These are phyloP conservation scores for Cyclospora cayetanensis DNA, from an alignment of 169 alveolate genomes.

Conservation along the genomic window DNA sequence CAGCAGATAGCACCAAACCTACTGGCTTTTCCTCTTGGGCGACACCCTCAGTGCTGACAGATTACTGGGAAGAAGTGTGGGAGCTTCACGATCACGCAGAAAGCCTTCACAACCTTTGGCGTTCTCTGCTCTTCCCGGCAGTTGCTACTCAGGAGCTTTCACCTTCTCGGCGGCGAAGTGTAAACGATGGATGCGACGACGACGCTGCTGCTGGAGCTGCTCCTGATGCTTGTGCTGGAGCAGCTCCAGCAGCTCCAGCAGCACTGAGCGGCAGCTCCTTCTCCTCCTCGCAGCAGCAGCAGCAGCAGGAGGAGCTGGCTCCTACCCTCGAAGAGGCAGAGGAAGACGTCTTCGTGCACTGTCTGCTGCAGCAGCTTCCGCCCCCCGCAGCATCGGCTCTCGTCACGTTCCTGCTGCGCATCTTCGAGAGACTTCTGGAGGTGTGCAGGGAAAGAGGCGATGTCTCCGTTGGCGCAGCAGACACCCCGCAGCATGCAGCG, in stretches of 20 bases:
- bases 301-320: neutral
- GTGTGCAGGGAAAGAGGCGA: constrained; percentile 48
- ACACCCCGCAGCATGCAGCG: constrained; percentile 66
- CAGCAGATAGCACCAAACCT: constrained; percentile 8
- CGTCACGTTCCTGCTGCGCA: neutral
- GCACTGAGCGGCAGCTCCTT: neutral
- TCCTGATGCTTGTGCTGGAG: neutral
- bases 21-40: constrained; percentile 53
- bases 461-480: constrained; percentile 31
- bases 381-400: constrained; percentile 16
- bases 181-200: neutral
- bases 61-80: constrained; percentile 36
- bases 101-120: neutral
- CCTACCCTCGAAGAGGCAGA: neutral
- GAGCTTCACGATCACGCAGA: neutral
- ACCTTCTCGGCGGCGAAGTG: neutral
- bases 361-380: constrained; percentile 5
- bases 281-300: neutral
- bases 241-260: no score
- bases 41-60: constrained; percentile 3
- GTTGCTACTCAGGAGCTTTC: neutral
- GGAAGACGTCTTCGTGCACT: constrained; percentile 13
- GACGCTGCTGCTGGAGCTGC: neutral
- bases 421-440: neutral
- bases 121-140: constrained; percentile 10